Evolutionary conservation across 1,284 basidiomycete species (phyloP), one percentile per base, ranked within the genome.

Genomic region (Ustilago lituana): DNA sequence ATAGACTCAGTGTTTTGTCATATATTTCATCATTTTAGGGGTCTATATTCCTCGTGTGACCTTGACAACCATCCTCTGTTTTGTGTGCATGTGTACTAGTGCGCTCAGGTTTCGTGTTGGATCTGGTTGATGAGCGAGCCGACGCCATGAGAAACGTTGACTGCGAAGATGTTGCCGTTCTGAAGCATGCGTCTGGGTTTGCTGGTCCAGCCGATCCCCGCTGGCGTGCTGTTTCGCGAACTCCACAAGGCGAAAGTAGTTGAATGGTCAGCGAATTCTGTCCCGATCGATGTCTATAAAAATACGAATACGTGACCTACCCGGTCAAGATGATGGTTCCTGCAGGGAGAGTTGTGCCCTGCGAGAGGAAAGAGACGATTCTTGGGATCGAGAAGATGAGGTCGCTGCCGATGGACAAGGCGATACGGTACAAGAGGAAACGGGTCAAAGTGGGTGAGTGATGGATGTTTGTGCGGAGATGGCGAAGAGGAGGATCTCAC

Each of bases 51-150:
- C n/a, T n/a, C n/a, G n/a, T n/a, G n/a, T n/a, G n/a, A n/a, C n/a
- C n/a, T n/a, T n/a, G n/a, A n/a, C n/a, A n/a, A n/a, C n/a, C n/a
- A n/a, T n/a, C n/a, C n/a, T n/a, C n/a, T n/a, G n/a, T n/a, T n/a
- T n/a, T n/a, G n/a, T n/a, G n/a, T n/a, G n/a, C n/a, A n/a, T n/a
- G n/a, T n/a, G n/a, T n/a, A n/a, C n/a, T n/a, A n/a, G 27, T 12
- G 27, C 19, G 44, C 5, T 31, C 33, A 45, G 4, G 10, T 80
- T 31, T 84, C 83, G 50, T 78, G 74, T 6, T 69, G 79, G 29
- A 84, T 79, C 66, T 81, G 75, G 71, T 84, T 85, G 76, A 85
- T 80, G 24, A 85, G 71, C 12, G 83, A 83, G 0, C 84, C 84
- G 2, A 85, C 81, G 5, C 83, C 84, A 41, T 82, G 77, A 17